Evolutionary conservation across 495 filamentous ascomycete species (phyloP), one percentile per base, ranked within the genome.

Genomic region (Xylaria bambusicola): DNA sequence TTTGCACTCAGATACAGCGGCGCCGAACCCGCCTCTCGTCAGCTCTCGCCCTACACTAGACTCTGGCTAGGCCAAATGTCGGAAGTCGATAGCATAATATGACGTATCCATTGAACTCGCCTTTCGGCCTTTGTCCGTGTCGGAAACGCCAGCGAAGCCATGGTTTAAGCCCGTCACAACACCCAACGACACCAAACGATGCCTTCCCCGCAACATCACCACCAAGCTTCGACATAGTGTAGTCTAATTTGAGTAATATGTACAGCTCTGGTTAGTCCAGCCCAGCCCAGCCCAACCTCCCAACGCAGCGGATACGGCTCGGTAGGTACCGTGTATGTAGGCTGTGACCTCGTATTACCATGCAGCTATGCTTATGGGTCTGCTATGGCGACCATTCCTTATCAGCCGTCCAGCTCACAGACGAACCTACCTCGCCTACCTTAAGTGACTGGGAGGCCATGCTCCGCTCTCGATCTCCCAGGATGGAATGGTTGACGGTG

Each of bases 1-100:
- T 36, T 54, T 26, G 9, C 15, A 38, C 52, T 24, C 42, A 38
- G 36, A 33, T 24, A 54, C n/a, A 20, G 21, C 10, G 13, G 17
- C 41, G 13, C 41, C 3, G 52, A 44, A 42, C 36, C n/a, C 13
- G 42, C 52, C 15, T 38, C 38, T 12, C 9, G 38, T 54, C 36
- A 44, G 52, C 52, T 44, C 41, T 6, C 41, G 13, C 17, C 41
- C 41, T 20, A 40, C 3, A 10, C 36, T n/a, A n/a, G n/a, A n/a
- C n/a, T n/a, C n/a, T n/a, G n/a, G 49, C 52, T 62, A 64, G 62
- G 24, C 62, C 64, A 40, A 51, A 64, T 66, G 59, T 3, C 62
- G 66, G 60, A 56, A 62, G 66, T 69, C 59, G 58, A 64, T 51
- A 54, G 38, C 38, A 36, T 23, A 53, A 64, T 56, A 69, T 69